Conservation (phyloP, 2,329 filamentous ascomycete genomes). For the Xylaria sp. region DNA sequence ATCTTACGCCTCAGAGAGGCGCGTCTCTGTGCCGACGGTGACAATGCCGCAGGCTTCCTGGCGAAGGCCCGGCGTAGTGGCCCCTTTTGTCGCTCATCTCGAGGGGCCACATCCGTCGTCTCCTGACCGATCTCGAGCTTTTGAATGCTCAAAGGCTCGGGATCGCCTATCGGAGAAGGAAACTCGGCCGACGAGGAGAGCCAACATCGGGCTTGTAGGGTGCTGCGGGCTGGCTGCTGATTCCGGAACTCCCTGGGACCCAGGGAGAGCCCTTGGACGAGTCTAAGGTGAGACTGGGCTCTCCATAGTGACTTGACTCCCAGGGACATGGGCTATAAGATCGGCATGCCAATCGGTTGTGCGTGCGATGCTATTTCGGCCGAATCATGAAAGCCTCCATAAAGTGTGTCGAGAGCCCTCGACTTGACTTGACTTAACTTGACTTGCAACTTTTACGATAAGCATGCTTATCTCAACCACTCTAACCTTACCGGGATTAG, state of each 20-base stretch:
- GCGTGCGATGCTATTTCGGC: slow-evolving; percentile 4
- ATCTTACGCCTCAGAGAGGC: background rate
- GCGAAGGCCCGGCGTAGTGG: background rate
- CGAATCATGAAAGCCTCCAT: background rate
- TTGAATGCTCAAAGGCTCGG: too few relatives aligned
- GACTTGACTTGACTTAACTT: too few relatives aligned
- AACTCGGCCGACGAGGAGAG: slow-evolving; percentile 27
- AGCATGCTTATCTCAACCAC: background rate
- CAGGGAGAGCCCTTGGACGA: slow-evolving; percentile 45
- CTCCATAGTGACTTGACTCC: slow-evolving; percentile 48
- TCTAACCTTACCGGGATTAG: background rate
- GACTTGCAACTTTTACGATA: background rate
- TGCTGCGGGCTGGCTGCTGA: slow-evolving; percentile 27
- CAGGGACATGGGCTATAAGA: slow-evolving; percentile 50
- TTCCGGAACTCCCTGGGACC: slow-evolving; percentile 44
- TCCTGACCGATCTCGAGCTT: background rate
- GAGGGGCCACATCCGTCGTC: background rate
- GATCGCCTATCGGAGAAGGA: background rate
- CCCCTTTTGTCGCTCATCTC: background rate
- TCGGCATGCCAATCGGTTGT: slow-evolving; percentile 42
- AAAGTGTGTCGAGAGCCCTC: background rate
- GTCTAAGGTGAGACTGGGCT: slow-evolving; percentile 42
- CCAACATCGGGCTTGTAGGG: slow-evolving; percentile 36
- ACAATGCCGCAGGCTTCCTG: background rate
- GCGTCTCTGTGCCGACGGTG: background rate